These are phyloP conservation scores for Fusarium solani-melongenae DNA, from an alignment of 2,329 filamentous ascomycete species.

Conservation along the genomic window DNA sequence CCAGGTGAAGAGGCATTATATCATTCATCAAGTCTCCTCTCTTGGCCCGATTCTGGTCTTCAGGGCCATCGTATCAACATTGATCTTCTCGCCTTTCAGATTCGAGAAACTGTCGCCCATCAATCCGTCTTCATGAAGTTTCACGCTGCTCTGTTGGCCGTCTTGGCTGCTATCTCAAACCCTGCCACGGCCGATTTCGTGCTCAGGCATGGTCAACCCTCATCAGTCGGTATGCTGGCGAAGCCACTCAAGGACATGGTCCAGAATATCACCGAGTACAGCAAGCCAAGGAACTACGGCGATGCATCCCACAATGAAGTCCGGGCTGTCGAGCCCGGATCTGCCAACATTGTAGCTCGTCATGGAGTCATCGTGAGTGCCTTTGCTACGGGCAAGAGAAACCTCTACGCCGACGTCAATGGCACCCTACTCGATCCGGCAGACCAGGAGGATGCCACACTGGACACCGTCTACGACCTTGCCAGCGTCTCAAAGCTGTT, in stretches of 20 bases:
- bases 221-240: neutral
- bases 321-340: constrained; percentile 42
- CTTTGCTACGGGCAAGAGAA: constrained; percentile 40
- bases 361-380: constrained; percentile 33
- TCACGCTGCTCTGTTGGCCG: neutral
- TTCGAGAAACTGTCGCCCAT: neutral
- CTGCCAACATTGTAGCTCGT: neutral
- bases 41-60: neutral
- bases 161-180: neutral
- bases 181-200: neutral
- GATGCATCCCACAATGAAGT: constrained; percentile 10
- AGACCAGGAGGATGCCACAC: constrained; percentile 42
- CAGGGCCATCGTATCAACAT: neutral
- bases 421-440: constrained; percentile 41
- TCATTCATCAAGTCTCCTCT: neutral
- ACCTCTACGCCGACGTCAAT: constrained; percentile 35
- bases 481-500: constrained; percentile 53
- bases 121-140: neutral
- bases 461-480: constrained; percentile 53
- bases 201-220: neutral
- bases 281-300: constrained; percentile 10
- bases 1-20: neutral
- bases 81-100: neutral
- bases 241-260: neutral
- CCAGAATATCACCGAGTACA: neutral